These are phyloP conservation scores for Rhynchospora breviuscula DNA, from an alignment of 176 grass and related monocot species.

Conservation along the genomic window DNA sequence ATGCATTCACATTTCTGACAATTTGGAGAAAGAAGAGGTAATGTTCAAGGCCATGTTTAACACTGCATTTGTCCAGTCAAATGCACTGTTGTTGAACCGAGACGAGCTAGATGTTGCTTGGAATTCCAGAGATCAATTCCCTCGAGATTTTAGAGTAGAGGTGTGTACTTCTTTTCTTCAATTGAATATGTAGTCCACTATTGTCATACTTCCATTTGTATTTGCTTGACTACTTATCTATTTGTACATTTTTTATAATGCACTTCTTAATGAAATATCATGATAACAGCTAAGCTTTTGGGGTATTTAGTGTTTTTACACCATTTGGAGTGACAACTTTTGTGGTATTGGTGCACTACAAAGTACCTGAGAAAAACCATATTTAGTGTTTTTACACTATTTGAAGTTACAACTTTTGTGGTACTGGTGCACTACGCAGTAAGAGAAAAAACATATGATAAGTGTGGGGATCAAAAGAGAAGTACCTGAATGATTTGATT, in stretches of 20 bases:
- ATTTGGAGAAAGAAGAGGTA: conserved; percentile 60
- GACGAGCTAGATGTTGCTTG: conserved; percentile 86
- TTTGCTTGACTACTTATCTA: background rate
- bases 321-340: background rate
- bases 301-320: background rate
- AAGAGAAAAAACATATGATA: no score
- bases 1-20: conserved; percentile 63
- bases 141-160: conserved; percentile 83
- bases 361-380: background rate
- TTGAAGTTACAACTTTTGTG: no score
- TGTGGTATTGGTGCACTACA: background rate
- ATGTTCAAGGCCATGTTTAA: conserved; percentile 97
- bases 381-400: no score
- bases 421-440: no score
- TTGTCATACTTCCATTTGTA: background rate
- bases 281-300: background rate
- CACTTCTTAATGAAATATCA: conserved; percentile 24
- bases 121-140: conserved; percentile 81
- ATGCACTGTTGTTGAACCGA: conserved; percentile 60
- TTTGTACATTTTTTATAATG: conserved; percentile 11
- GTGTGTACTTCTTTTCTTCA: conserved; percentile 33
- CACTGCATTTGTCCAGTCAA: conserved; percentile 83
- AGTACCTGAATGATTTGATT: no score
- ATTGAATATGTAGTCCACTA: background rate
- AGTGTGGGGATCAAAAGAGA: no score